A percentile compares a stretch with the other conserved stretches of the same genome.
Evolutionary conservation across 164 flowering plant genomes (phyloP).

Genomic region (Nelumbo lutea): DNA sequence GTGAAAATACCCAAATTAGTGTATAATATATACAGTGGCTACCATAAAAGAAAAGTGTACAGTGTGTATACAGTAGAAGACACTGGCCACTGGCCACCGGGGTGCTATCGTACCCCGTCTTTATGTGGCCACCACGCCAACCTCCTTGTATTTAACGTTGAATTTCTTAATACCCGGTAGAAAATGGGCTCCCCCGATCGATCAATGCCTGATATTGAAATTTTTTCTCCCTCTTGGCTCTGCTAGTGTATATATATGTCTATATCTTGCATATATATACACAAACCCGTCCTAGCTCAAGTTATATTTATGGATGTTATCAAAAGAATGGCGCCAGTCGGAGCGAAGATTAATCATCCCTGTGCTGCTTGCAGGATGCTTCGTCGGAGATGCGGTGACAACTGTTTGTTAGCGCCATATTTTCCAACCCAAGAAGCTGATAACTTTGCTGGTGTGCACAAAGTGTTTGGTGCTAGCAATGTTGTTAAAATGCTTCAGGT

Average conservation of each 20-base stretch:
- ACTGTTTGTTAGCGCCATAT: slow-evolving; percentile 42
- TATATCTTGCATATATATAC: background rate
- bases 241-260: background rate
- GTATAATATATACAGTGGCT: too few species aligned
- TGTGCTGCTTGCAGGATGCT: slow-evolving; percentile 50
- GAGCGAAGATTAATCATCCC: slow-evolving; percentile 20
- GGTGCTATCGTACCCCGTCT: slow-evolving; percentile 8
- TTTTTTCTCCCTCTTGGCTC: background rate
- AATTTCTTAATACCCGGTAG: slow-evolving; percentile 1
- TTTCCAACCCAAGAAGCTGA: slow-evolving; percentile 33
- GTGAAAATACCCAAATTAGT: too few species aligned
- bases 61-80: background rate
- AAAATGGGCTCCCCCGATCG: slow-evolving; percentile 1
- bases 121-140: slow-evolving; percentile 26
- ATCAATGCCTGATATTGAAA: slow-evolving; percentile 1
- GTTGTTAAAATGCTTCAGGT: slow-evolving; percentile 49
- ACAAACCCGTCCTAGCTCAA: background rate
- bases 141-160: slow-evolving; percentile 21
- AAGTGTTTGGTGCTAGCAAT: slow-evolving; percentile 58
- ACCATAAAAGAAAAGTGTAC: too few species aligned
- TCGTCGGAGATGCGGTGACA: slow-evolving; percentile 35
- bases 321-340: background rate
- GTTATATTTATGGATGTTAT: slow-evolving; percentile 11
- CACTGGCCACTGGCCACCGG: background rate
- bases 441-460: slow-evolving; percentile 42